Conservation (phyloP, 805 yeast species). For the Myxozyma sirexii region DNA sequence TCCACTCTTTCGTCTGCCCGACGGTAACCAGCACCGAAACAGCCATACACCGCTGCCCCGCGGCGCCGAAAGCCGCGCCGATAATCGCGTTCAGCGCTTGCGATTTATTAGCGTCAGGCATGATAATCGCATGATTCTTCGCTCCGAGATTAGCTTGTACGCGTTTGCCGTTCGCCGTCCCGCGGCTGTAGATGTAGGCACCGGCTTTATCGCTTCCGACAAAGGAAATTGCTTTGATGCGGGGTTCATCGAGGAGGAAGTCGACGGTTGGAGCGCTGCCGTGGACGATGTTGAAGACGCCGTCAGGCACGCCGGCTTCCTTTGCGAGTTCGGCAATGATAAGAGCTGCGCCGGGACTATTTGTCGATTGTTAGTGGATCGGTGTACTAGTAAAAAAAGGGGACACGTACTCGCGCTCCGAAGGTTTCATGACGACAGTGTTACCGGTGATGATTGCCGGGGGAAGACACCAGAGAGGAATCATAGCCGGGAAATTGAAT, state of each 20-base stretch:
- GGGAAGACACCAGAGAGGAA: slow-evolving; percentile 69
- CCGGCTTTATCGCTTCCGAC: slow-evolving; percentile 83
- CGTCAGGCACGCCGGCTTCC: slow-evolving; percentile 76
- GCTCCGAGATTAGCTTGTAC: slow-evolving; percentile 81
- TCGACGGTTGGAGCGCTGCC: slow-evolving; percentile 75
- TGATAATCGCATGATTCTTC: slow-evolving; percentile 71
- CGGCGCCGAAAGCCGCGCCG: slow-evolving; percentile 82
- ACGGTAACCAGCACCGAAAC: slow-evolving; percentile 73
- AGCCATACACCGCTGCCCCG: slow-evolving; percentile 85
- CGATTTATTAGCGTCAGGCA: slow-evolving; percentile 71
- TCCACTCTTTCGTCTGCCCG: slow-evolving; percentile 66
- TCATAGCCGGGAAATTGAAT: slow-evolving; percentile 85
- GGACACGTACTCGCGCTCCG: slow-evolving; percentile 63
- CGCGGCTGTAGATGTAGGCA: slow-evolving; percentile 67
- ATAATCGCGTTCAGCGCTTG: slow-evolving; percentile 65
- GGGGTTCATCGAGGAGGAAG: slow-evolving; percentile 68
- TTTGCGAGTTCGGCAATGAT: slow-evolving; percentile 69
- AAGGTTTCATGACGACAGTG: slow-evolving; percentile 68
- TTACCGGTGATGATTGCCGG: slow-evolving; percentile 70
- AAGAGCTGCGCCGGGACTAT: slow-evolving; percentile 72
- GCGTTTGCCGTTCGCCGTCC: slow-evolving; percentile 68
- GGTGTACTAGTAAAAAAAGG: no score
- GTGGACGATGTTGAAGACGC: slow-evolving; percentile 60
- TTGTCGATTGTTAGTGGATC: no score
- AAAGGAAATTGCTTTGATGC: slow-evolving; percentile 75